A percentile compares a stretch with the other conserved stretches of the same genome.
Conservation (phyloP, 2,329 filamentous ascomycete species). For the Penicillium verrucosum region DNA sequence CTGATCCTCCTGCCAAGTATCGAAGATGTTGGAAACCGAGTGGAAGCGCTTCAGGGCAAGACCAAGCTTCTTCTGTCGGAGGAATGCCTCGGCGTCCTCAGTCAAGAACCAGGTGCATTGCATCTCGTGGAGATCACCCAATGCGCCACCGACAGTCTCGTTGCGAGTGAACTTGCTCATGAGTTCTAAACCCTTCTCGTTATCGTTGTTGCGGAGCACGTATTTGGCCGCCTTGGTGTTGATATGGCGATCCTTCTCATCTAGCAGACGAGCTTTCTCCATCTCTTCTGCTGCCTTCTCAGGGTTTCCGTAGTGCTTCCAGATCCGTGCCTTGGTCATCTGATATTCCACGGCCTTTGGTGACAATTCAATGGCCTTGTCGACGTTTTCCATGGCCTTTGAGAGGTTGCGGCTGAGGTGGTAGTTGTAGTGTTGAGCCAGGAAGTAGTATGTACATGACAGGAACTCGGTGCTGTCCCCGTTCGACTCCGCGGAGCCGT, state of each 20-base stretch:
- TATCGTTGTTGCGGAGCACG: constrained; percentile 87
- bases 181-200: constrained; percentile 77
- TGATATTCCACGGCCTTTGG: constrained; percentile 84
- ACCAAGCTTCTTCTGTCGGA: constrained; percentile 75
- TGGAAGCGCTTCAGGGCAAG: constrained; percentile 91
- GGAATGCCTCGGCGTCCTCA: constrained; percentile 87
- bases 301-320: constrained; percentile 81
- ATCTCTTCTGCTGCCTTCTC: constrained; percentile 80
- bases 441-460: constrained; percentile 81
- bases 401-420: constrained; percentile 76
- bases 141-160: constrained; percentile 79
- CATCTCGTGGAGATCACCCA: constrained; percentile 94
- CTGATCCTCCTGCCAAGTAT: constrained; percentile 96
- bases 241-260: constrained; percentile 91
- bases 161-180: constrained; percentile 93
- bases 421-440: constrained; percentile 97
- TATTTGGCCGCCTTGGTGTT: constrained; percentile 99
- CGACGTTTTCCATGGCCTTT: constrained; percentile 78
- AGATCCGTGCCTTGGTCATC: constrained; percentile 93
- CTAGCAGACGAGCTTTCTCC: constrained; percentile 79
- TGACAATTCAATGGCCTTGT: constrained; percentile 76
- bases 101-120: constrained; percentile 97
- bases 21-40: constrained; percentile 85
- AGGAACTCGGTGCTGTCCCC: constrained; percentile 61
- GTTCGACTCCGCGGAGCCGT: constrained; percentile 49